Base-by-base conservation (phyloP, 208 protist genomes). In the Leishmania amazonensis region DNA sequence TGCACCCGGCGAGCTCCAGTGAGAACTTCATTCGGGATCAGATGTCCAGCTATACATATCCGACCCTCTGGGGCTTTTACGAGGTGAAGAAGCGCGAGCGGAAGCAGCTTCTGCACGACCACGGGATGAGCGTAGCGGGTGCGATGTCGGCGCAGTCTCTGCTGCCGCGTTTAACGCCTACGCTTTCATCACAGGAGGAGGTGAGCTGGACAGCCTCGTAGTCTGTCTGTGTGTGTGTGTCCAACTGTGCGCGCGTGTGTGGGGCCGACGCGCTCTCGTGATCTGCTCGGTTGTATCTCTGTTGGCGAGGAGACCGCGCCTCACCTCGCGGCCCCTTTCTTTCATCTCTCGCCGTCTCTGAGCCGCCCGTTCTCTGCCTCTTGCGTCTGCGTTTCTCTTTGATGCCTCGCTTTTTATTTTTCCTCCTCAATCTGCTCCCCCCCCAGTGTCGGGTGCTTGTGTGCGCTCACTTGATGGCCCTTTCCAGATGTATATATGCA, bases 11-110 rank as follows among this genome's bases (percentile, higher is more conserved):
- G 47, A 51, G 51, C 60, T 21, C 79, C n/a, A 58, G 47, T 19
- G 78, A 75, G 73, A 51, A 58, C 9, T 68, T 76, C 31, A 62
- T 85, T 38, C 83, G 83, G 5, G 83, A 85, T 49, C 49, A 45
- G 51, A 85, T 85, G 78, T 85, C 77, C 35, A 82, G 75, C 78
- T 85, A 80, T 47, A 38, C 38, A 35, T 85, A 85, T 42, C 83
- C 83, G 24, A 58, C 38, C n/a, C 65, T 85, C 31, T 85, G 83
- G 83, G 74, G 74, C 0, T 45, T 85, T 49, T 85, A 85, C 65
- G 83, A 85, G 65, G 78, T 53, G 17, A 85, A 85, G 74, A 81
- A 82, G 74, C 83, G 83, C 31, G 78, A 85, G 72, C 78, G 75
- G 5, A 85, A 82, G 78, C 60, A 76, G 74, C 40, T 81, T 31